Evolutionary conservation across 805 yeast genomes (phyloP).

Genomic region (Suhomyces canberraensis): DNA sequence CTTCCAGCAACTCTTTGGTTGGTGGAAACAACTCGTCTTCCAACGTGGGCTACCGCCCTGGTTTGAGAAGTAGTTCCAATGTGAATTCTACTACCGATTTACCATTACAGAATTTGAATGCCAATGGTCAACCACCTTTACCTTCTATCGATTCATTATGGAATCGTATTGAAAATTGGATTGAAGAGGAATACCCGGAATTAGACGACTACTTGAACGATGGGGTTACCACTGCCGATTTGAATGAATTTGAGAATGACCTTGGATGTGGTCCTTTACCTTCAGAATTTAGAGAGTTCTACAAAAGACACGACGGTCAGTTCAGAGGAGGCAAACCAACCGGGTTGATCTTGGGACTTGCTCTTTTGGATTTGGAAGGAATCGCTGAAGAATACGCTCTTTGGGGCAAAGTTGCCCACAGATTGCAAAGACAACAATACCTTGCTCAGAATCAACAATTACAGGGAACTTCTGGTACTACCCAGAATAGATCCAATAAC

Average conservation of each 20-base stretch:
- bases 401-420: slow-evolving; percentile 41
- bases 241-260: slow-evolving; percentile 45
- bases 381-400: slow-evolving; percentile 40
- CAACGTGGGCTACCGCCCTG: slow-evolving; percentile 39
- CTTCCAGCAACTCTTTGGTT: slow-evolving; percentile 28
- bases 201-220: slow-evolving; percentile 41
- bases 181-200: slow-evolving; percentile 46
- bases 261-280: slow-evolving; percentile 43
- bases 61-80: slow-evolving; percentile 42
- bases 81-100: slow-evolving; percentile 38
- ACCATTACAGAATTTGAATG: slow-evolving; percentile 43
- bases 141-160: slow-evolving; percentile 42
- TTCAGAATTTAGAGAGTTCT: slow-evolving; percentile 42
- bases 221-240: slow-evolving; percentile 44
- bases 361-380: slow-evolving; percentile 40
- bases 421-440: slow-evolving; percentile 37
- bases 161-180: slow-evolving; percentile 41
- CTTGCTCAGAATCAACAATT: slow-evolving; percentile 25
- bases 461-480: slow-evolving; percentile 12
- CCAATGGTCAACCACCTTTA: slow-evolving; percentile 48
- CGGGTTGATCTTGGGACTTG: slow-evolving; percentile 43
- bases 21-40: slow-evolving; percentile 13
- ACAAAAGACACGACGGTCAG: slow-evolving; percentile 46
- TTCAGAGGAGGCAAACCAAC: slow-evolving; percentile 45
- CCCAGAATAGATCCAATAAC: slow-evolving; percentile 18